phyloP scores from a whole-genome alignment of 805 yeast species.

The Saccharomycopsis vini region DNA sequence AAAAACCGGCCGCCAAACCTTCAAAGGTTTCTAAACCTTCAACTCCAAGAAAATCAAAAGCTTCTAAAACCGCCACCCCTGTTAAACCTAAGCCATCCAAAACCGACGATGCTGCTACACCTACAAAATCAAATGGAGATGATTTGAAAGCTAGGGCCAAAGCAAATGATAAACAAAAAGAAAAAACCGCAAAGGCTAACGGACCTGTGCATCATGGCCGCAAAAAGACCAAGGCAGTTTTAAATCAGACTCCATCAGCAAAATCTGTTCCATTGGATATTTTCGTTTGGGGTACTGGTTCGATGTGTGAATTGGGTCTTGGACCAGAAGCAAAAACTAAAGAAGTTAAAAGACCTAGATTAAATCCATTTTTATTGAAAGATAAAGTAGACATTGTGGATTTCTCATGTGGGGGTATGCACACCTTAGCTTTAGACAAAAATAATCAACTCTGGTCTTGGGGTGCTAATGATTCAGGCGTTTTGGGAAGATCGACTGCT shows the following conservation, averaged over 20 bases:
- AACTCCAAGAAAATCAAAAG: too few species aligned
- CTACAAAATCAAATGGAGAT: too few species aligned
- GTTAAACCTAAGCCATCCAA: too few species aligned
- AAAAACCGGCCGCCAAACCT: too few species aligned
- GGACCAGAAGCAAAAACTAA: conserved; percentile 90
- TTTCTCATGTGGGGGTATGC: conserved; percentile 95
- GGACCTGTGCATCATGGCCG: background rate
- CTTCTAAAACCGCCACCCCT: too few species aligned
- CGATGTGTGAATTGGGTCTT: conserved; percentile 96
- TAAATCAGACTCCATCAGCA: conserved; percentile 56
- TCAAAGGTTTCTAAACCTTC: too few species aligned
- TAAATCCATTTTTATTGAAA: conserved; percentile 63
- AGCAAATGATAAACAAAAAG: too few species aligned
- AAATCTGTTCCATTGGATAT: conserved; percentile 53
- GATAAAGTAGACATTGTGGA: conserved; percentile 70
- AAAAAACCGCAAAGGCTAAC: too few species aligned
- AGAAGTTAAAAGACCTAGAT: conserved; percentile 91
- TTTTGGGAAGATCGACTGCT: conserved; percentile 79
- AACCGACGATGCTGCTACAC: too few species aligned
- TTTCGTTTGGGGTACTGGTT: conserved; percentile 93
- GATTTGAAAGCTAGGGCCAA: too few species aligned
- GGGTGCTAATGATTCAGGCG: conserved; percentile 95
- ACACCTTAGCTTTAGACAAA: conserved; percentile 71
- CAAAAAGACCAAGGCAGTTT: conserved; percentile 23
- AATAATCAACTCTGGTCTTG: conserved; percentile 88